Percentiles rank a stretch among this genome's conserved stretches.
Conservation (phyloP, 2,329 filamentous ascomycete species). For the Huntiella omanensis region DNA sequence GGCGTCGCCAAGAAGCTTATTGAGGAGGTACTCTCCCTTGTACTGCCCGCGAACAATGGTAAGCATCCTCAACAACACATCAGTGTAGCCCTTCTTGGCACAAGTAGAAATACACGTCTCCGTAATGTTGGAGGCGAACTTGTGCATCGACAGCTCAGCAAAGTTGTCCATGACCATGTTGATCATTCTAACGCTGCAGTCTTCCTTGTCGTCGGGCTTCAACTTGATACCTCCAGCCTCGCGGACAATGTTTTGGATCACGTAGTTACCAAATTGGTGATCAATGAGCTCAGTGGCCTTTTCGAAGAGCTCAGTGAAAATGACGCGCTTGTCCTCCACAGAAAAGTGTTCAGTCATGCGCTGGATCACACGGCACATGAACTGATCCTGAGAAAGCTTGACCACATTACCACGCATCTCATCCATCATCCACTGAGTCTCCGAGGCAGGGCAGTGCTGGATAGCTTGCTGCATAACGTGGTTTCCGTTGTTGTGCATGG, state of each 20-base stretch:
- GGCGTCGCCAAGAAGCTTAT: conserved; percentile 68
- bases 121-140: conserved; percentile 92
- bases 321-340: conserved; percentile 46
- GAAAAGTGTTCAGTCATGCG: conserved; percentile 72
- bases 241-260: conserved; percentile 77
- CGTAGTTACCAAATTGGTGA: conserved; percentile 91
- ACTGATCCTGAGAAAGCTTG: conserved; percentile 57
- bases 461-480: conserved; percentile 94
- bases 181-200: conserved; percentile 50
- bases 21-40: conserved; percentile 53
- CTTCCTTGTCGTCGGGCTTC: conserved; percentile 32
- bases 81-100: conserved; percentile 22
- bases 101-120: conserved; percentile 55
- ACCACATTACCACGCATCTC: conserved; percentile 60
- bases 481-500: conserved; percentile 82
- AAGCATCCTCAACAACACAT: background rate
- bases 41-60: background rate
- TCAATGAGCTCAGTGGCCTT: conserved; percentile 55
- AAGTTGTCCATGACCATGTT: conserved; percentile 53
- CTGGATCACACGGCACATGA: conserved; percentile 86
- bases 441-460: conserved; percentile 54
- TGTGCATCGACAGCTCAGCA: conserved; percentile 70
- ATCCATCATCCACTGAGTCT: conserved; percentile 72
- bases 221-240: conserved; percentile 30
- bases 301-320: conserved; percentile 62